Conservation (phyloP, 768 basidiomycete species). For the Neoboletus subvelutipes region DNA sequence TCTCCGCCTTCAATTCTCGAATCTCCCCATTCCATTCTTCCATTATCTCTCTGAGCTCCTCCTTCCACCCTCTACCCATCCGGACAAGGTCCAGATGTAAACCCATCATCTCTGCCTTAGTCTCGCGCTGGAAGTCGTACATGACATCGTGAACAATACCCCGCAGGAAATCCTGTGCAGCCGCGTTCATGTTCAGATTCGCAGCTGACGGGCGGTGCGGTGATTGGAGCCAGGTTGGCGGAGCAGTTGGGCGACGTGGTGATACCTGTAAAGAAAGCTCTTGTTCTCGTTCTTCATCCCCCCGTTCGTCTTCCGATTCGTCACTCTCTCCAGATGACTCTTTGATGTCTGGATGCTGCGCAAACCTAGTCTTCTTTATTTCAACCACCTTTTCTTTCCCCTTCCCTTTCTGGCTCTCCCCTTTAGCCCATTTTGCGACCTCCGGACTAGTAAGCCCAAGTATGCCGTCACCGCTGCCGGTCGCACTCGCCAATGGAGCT, state of each 20-base stretch:
- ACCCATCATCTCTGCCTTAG: slow-evolving; percentile 68
- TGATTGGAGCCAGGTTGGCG: slow-evolving; percentile 40
- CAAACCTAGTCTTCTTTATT: slow-evolving; percentile 50
- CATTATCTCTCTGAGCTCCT: slow-evolving; percentile 60
- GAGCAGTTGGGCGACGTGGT: slow-evolving; percentile 44
- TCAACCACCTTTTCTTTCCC: slow-evolving; percentile 23
- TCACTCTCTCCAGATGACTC: slow-evolving; percentile 25
- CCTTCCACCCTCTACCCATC: slow-evolving; percentile 69
- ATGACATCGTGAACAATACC: slow-evolving; percentile 69
- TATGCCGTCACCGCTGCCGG: slow-evolving; percentile 26
- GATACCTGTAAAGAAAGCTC: slow-evolving; percentile 57
- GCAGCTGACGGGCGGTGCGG: slow-evolving; percentile 34
- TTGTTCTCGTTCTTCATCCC: slow-evolving; percentile 28
- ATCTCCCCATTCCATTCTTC: slow-evolving; percentile 63
- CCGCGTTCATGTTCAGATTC: slow-evolving; percentile 30
- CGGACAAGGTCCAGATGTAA: slow-evolving; percentile 71
- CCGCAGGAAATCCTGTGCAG: slow-evolving; percentile 58
- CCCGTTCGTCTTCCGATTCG: slow-evolving; percentile 10
- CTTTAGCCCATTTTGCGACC: slow-evolving; percentile 49
- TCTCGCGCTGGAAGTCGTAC: slow-evolving; percentile 71
- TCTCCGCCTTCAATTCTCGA: slow-evolving; percentile 42
- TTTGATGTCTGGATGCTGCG: slow-evolving; percentile 24
- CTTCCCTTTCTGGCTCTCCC: slow-evolving; percentile 35
- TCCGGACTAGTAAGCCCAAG: slow-evolving; percentile 55
- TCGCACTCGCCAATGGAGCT: slow-evolving; percentile 3